A percentile compares a stretch with the other conserved stretches of the same genome.
These are phyloP conservation scores for Pharnaceum exiguum DNA, from an alignment of 148 eudicot genomes.

Conservation along the genomic window DNA sequence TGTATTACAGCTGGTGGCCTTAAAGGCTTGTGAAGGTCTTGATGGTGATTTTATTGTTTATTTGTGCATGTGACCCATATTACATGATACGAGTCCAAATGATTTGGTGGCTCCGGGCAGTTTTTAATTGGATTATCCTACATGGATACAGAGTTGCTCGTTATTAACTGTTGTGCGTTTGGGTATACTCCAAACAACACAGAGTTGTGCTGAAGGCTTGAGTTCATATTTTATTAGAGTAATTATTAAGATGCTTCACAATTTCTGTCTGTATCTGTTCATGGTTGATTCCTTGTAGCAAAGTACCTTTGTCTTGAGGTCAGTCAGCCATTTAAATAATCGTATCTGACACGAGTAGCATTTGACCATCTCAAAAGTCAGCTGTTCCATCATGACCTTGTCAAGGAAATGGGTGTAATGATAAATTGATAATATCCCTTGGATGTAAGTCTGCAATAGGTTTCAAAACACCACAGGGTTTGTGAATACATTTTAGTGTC, in stretches of 20 bases:
- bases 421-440: too few species aligned
- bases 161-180: slow-evolving; percentile 9
- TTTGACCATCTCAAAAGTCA: slow-evolving; percentile 8
- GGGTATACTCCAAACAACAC: slow-evolving; percentile 1
- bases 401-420: background rate
- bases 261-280: background rate
- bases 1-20: slow-evolving; percentile 19
- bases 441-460: too few species aligned
- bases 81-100: slow-evolving; percentile 5
- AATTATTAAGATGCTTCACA: slow-evolving; percentile 14
- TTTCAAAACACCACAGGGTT: too few species aligned
- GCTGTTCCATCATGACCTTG: background rate
- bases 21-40: slow-evolving; percentile 4
- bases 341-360: slow-evolving; percentile 7
- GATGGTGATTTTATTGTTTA: slow-evolving; percentile 6
- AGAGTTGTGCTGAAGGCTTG: background rate
- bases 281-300: slow-evolving; percentile 11
- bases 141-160: slow-evolving; percentile 13
- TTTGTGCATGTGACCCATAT: slow-evolving; percentile 6
- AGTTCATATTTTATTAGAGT: slow-evolving; percentile 13
- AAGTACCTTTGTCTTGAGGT: slow-evolving; percentile 3
- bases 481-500: background rate
- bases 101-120: slow-evolving; percentile 14
- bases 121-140: slow-evolving; percentile 15
- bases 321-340: slow-evolving; percentile 4